Base-by-base conservation (phyloP, 2,329 filamentous ascomycete genomes). In the Nigrograna mackinnonii region DNA sequence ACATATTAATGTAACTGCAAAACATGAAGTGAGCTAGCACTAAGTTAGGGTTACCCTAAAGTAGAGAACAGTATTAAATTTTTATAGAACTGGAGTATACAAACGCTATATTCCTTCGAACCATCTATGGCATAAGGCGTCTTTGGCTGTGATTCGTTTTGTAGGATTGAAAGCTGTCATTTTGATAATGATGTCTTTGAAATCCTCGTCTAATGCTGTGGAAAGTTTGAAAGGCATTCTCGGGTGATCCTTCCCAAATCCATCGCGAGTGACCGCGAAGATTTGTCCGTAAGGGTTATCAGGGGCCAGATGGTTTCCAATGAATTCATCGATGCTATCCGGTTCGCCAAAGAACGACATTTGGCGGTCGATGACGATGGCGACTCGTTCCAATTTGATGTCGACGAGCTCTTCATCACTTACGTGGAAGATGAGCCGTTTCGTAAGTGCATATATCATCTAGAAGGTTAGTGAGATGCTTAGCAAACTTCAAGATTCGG, bases 261-360 rank as follows among this genome's bases (percentile, higher is more conserved):
- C 67, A 22, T 67, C 64, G 9, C 43, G 43, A 17, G 21, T 59
- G 54, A 67, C 61, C 35, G 64, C 57, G 24, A 53, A 41, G 14
- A 70, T 58, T 24, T 66, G 43, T 20, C 57, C 55, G 65, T 67
- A 75, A 14, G 67, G 69, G 47, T 70, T 51, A 22, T 49, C 41
- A n/a, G n/a, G n/a, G n/a, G n/a, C n/a, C n/a, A n/a, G n/a, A n/a
- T n/a, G n/a, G n/a, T n/a, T n/a, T 30, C 43, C 43, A 33, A 77
- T 64, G 52, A 72, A 67, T 35, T 66, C 59, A 26, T 66, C 58
- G 28, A 76, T 62, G 28, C 68, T 65, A 4, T 73, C 57, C 57
- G 62, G 58, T 46, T 77, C 68, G 31, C 66, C 68, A 54, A 78
- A 78, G 50, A 72, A 74, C 3, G 73, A 78, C 13, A 77, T 66